Evolutionary conservation across 2,329 filamentous ascomycete species (phyloP), one percentile per base, ranked within the genome.

Genomic region (Talaromyces sp.): DNA sequence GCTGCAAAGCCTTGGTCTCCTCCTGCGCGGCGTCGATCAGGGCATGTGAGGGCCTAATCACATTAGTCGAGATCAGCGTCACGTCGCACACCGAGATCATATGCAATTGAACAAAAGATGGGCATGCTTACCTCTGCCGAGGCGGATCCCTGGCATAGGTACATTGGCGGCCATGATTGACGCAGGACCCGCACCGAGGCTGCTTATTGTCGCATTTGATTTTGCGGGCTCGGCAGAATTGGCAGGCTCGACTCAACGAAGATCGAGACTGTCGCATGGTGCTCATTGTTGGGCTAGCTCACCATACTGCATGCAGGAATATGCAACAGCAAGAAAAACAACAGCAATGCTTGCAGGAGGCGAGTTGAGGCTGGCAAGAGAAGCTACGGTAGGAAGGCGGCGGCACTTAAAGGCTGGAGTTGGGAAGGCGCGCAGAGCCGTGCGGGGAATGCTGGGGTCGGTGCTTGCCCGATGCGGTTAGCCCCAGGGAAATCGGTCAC

Each of bases 181-280:
- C 64, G 58, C 73, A 75, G 55, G 72, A 65, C 43, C 69, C 69
- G 64, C 73, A 75, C 41, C 67, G 69, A 61, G 73, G 73, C 52
- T 70, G 71, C 58, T 67, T 61, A 62, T 67, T 68, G 61, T 75
- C 71, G 66, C 73, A 75, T 63, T 71, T 73, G 46, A 74, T 74
- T 59, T 70, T 75, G 43, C 70, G 63, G 21, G 62, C 62, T 54
- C 73, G 73, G 63, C 73, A 75, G 49, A 75, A 68, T 59, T 75
- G 71, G 61, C 73, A 75, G 10, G 71, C 68, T 62, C 66, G 63
- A 51, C 27, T 32, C 26, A 55, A 50, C 6, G 43, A 50, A 26
- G 43, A 26, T 50, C 24, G 43, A 21, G 43, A 17, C 43, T 26
- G 43, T 50, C 43, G 43, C 24, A 19, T 9, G 6, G 43, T 21